A percentile compares a stretch with the other conserved stretches of the same genome.
These are phyloP conservation scores for Saururus chinensis DNA, from an alignment of 164 flowering plant genomes.

Conservation along the genomic window DNA sequence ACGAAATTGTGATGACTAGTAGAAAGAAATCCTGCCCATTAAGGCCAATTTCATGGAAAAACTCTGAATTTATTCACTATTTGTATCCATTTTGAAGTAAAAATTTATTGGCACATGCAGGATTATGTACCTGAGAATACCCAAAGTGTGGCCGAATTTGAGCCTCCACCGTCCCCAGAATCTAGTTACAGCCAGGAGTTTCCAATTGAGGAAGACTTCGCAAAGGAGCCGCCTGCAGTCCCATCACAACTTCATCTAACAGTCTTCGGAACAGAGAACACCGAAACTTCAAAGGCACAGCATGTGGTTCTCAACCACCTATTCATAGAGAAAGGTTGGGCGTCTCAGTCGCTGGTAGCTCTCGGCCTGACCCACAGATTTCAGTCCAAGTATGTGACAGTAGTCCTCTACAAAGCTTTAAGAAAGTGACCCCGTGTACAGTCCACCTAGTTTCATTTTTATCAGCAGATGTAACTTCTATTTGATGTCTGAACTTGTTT, in stretches of 20 bases:
- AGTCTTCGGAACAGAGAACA: conserved; percentile 38
- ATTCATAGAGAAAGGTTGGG: conserved; percentile 67
- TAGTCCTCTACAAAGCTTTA: conserved; percentile 80
- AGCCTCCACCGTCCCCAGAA: conserved; percentile 72
- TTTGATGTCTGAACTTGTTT: neutral
- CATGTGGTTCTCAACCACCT: conserved; percentile 92
- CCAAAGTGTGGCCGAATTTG: conserved; percentile 65
- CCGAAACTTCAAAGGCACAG: conserved; percentile 46
- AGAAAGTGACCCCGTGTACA: conserved; percentile 27
- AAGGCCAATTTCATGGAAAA: too few species aligned
- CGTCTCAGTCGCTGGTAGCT: conserved; percentile 73
- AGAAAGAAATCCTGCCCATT: too few species aligned
- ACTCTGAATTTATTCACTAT: neutral
- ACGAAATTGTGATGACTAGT: too few species aligned
- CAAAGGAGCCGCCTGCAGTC: conserved; percentile 60
- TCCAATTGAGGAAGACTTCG: conserved; percentile 61
- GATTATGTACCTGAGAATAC: conserved; percentile 70
- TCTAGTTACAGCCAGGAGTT: conserved; percentile 50
- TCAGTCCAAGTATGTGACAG: conserved; percentile 81
- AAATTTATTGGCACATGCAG: conserved; percentile 19
- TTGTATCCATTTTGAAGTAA: neutral
- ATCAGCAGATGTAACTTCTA: conserved; percentile 3
- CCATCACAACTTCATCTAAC: conserved; percentile 65
- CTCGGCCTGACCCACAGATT: conserved; percentile 77
- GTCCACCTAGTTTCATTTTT: neutral